Percentiles rank a stretch among this genome's conserved stretches.
These are phyloP conservation scores for Myxozyma geophila DNA, from an alignment of 805 yeast species.

Conservation along the genomic window DNA sequence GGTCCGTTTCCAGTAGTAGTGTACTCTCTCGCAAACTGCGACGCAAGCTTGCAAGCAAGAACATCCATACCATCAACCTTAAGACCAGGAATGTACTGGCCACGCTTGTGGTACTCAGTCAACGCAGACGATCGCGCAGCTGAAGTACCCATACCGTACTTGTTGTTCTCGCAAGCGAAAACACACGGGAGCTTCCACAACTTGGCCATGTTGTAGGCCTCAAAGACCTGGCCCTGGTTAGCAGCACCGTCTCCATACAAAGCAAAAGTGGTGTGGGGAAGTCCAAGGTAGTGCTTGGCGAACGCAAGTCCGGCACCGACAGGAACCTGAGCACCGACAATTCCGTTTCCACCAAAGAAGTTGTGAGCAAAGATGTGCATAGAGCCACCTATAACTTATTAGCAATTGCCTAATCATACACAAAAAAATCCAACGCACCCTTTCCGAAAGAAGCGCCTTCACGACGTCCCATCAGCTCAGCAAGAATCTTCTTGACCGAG, in stretches of 20 bases:
- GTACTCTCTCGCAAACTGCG: slow-evolving; percentile 97
- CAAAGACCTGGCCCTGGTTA: slow-evolving; percentile 99
- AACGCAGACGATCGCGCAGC: slow-evolving; percentile 96
- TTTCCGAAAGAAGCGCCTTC: slow-evolving; percentile 95
- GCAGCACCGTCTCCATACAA: slow-evolving; percentile 99
- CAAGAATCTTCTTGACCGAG: slow-evolving; percentile 83
- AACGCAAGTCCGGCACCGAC: slow-evolving; percentile 98
- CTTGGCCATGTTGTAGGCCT: slow-evolving; percentile 98
- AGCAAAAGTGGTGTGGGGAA: slow-evolving; percentile 77
- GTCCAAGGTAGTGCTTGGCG: slow-evolving; percentile 92
- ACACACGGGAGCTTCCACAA: slow-evolving; percentile 95
- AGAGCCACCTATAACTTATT: slow-evolving; percentile 69
- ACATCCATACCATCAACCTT: slow-evolving; percentile 99
- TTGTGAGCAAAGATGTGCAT: slow-evolving; percentile 98
- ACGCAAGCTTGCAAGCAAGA: slow-evolving; percentile 91
- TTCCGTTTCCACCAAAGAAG: slow-evolving; percentile 99
- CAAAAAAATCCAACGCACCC: slow-evolving; percentile 48
- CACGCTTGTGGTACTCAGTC: slow-evolving; percentile 97
- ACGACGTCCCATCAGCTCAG: slow-evolving; percentile 96
- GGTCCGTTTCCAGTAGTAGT: slow-evolving; percentile 93
- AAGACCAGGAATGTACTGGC: slow-evolving; percentile 98
- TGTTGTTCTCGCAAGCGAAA: slow-evolving; percentile 97
- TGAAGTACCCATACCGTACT: slow-evolving; percentile 99
- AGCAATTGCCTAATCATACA: background rate
- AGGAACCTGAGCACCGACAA: slow-evolving; percentile 99